Evolutionary conservation across 352 stramenopile genomes (phyloP).

Genomic region (Peronospora farinosa): DNA sequence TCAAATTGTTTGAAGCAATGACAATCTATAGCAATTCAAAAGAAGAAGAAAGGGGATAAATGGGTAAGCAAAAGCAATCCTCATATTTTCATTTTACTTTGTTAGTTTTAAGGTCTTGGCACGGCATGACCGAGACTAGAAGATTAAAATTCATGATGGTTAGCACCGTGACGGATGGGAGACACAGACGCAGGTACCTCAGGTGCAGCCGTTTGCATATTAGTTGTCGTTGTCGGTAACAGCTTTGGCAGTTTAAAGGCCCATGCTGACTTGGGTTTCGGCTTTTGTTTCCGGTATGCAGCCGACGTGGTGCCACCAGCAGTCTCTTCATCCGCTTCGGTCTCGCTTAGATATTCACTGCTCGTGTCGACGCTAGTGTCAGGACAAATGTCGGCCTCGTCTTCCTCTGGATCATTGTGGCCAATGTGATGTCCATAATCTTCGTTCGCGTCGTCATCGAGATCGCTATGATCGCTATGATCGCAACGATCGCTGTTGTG

Average conservation of each 20-base stretch:
- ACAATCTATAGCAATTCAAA: neutral
- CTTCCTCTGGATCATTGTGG: constrained; percentile 8
- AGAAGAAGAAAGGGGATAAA: constrained; percentile 10
- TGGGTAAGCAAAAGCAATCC: neutral
- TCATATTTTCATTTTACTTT: constrained; percentile 24
- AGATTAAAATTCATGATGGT: constrained; percentile 53
- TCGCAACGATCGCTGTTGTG: constrained; percentile 21
- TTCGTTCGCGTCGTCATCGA: constrained; percentile 17
- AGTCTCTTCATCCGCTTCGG: constrained; percentile 27
- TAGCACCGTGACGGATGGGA: constrained; percentile 39
- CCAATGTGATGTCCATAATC: constrained; percentile 9
- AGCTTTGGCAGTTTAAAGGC: constrained; percentile 40
- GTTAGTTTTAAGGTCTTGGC: constrained; percentile 23
- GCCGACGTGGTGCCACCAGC: constrained; percentile 26
- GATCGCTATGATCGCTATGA: constrained; percentile 20
- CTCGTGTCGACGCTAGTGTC: constrained; percentile 25
- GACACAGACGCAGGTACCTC: constrained; percentile 28
- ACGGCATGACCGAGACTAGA: constrained; percentile 6
- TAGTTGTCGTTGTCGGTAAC: constrained; percentile 20
- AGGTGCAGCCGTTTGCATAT: constrained; percentile 9
- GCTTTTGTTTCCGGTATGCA: constrained; percentile 30
- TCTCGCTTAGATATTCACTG: constrained; percentile 27
- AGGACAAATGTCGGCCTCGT: constrained; percentile 15
- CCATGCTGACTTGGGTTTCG: constrained; percentile 38
- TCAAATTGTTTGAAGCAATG: neutral